These are phyloP conservation scores for Carex sylvatica DNA, from an alignment of 202 grass and related monocot species.

Conservation along the genomic window DNA sequence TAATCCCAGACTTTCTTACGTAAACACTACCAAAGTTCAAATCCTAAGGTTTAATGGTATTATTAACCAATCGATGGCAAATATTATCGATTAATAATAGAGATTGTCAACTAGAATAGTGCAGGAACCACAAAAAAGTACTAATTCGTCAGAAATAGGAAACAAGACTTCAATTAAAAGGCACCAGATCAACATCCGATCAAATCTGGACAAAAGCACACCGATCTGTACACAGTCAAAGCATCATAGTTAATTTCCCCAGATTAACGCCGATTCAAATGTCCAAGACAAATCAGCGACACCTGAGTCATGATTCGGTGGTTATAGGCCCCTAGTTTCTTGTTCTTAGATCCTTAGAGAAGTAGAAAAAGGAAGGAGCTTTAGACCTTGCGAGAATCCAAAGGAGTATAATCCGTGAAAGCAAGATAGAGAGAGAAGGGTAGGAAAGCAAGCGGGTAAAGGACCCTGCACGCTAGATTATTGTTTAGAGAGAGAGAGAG, in stretches of 20 bases:
- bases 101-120: conserved; percentile 5
- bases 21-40: background rate
- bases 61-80: conserved; percentile 3
- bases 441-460: conserved; percentile 34
- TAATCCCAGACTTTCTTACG: background rate
- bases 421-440: conserved; percentile 20
- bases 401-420: conserved; percentile 6
- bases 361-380: background rate
- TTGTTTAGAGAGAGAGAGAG: background rate
- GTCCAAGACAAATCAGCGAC: conserved; percentile 28
- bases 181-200: conserved; percentile 32
- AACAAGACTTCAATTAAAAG: conserved; percentile 26
- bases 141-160: conserved; percentile 12
- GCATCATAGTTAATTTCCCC: conserved; percentile 15
- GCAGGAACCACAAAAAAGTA: background rate
- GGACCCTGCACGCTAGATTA: background rate
- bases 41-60: background rate
- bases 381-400: conserved; percentile 19
- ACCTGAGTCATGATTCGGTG: background rate
- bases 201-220: conserved; percentile 40
- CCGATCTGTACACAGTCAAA: conserved; percentile 35
- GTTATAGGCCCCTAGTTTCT: background rate
- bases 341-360: conserved; percentile 30
- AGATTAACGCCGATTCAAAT: conserved; percentile 29
- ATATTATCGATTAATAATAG: conserved; percentile 16